Base-by-base conservation (phyloP, 2,329 filamentous ascomycete species). In the Fusarium neocosmosporiellum region DNA sequence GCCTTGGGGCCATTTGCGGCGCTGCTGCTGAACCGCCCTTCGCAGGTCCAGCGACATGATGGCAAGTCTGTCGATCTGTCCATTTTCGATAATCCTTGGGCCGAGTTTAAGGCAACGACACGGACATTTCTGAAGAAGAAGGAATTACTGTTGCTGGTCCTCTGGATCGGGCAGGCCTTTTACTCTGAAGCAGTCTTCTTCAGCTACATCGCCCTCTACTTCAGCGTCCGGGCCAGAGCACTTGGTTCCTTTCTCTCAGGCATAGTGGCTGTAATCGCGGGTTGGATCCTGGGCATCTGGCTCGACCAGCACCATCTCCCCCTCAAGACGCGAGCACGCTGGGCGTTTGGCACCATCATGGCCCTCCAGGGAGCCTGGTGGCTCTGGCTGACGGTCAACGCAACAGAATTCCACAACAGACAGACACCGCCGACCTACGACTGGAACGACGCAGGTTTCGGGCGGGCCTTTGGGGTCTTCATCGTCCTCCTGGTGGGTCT, bases 231-330 rank as follows among this genome's bases (percentile, higher is more conserved):
- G 3, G 29, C 50, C 2, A 33, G 50, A 9, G 50, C 50, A 16
- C 50, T 55, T 10, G 50, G 50, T 7, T 55, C 50, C n/a, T 55
- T 55, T 55, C 50, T 55, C 31, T 55, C 50, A 16, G 50, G 50
- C 29, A 55, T 55, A n/a, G 50, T 55, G 7, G 50, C 50, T 24
- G 20, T 55, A 7, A 18, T 55, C 13, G n/a, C 50, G 36, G 50
- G 50, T 16, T 55, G 50, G 50, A 31, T 55, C 20, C 13, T 34
- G 9, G 50, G 50, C 27, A 50, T 55, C 14, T 55, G 50, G 50
- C 50, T 55, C 6, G 50, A 81, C 0, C 81, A 83, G 0, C 84
- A 85, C 71, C 29, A 55, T 11, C 7, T 55, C 6, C 13, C 50
- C 29, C 31, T 55, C 29, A 55, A 55, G 50, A 16, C 50, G 24